A percentile compares a stretch with the other conserved stretches of the same genome.
These are phyloP conservation scores for Stevia rebaudiana DNA, from an alignment of 140 eudicot genomes.

Conservation along the genomic window DNA sequence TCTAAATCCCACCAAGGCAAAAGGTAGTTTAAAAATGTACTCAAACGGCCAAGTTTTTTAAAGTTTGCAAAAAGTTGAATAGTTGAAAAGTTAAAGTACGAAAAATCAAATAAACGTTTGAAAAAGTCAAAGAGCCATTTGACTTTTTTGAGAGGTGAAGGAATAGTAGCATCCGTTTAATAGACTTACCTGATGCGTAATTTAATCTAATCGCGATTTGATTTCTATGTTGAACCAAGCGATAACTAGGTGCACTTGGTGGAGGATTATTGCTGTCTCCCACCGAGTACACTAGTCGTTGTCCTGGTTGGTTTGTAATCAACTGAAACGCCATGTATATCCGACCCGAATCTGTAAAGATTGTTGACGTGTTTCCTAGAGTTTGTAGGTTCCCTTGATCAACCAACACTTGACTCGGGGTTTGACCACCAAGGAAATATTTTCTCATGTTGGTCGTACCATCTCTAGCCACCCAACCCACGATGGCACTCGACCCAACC, in stretches of 20 bases:
- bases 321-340: constrained; percentile 65
- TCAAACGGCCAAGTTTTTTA: too few relatives aligned
- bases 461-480: constrained; percentile 55
- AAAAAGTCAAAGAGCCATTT: too few relatives aligned
- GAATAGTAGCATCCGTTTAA: too few relatives aligned
- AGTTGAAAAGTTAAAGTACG: too few relatives aligned
- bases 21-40: too few relatives aligned
- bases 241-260: constrained; percentile 21
- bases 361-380: constrained; percentile 28
- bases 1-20: too few relatives aligned
- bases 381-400: constrained; percentile 43
- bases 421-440: constrained; percentile 54
- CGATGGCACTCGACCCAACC: constrained; percentile 86
- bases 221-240: constrained; percentile 34
- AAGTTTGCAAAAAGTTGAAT: too few relatives aligned
- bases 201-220: constrained; percentile 31
- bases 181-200: constrained; percentile 51
- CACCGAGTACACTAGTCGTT: constrained; percentile 49
- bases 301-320: constrained; percentile 38
- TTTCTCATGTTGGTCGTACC: constrained; percentile 35
- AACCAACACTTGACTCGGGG: constrained; percentile 37
- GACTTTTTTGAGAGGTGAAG: too few relatives aligned
- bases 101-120: too few relatives aligned
- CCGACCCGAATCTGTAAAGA: constrained; percentile 22
- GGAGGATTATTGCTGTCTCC: constrained; percentile 31